These are phyloP conservation scores for Kwoniella pini DNA, from an alignment of 768 basidiomycete species.

Conservation along the genomic window DNA sequence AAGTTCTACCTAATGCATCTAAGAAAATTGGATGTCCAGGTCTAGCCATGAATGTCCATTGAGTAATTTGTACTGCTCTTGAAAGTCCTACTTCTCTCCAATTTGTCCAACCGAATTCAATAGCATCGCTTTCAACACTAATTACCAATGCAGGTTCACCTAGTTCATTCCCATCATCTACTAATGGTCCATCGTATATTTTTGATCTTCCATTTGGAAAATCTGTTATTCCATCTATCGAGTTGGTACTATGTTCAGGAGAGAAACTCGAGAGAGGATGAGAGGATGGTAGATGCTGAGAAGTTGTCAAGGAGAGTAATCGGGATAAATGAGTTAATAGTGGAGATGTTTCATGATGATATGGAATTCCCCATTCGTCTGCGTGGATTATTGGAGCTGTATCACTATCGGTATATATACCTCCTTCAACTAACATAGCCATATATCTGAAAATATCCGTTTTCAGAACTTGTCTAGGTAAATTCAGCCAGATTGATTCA, in stretches of 20 bases:
- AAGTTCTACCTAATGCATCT: slow-evolving; percentile 33
- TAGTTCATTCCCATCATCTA: slow-evolving; percentile 36
- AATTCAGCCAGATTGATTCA: slow-evolving; percentile 33
- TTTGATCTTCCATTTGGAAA: slow-evolving; percentile 7
- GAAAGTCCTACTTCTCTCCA: slow-evolving; percentile 41
- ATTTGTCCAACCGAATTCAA: slow-evolving; percentile 43
- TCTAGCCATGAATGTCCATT: slow-evolving; percentile 46
- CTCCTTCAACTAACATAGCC: slow-evolving; percentile 43
- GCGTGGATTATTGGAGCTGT: slow-evolving; percentile 40
- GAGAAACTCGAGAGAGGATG: slow-evolving; percentile 23
- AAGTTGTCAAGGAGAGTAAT: slow-evolving; percentile 30
- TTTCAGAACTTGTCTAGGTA: slow-evolving; percentile 42
- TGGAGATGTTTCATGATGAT: slow-evolving; percentile 32
- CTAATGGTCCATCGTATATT: slow-evolving; percentile 26
- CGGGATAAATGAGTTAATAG: slow-evolving; percentile 36
- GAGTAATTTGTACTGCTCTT: slow-evolving; percentile 40
- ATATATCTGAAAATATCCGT: slow-evolving; percentile 46
- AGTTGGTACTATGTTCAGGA: background rate
- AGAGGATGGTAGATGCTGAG: slow-evolving; percentile 25
- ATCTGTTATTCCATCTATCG: slow-evolving; percentile 8
- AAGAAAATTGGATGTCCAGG: slow-evolving; percentile 42
- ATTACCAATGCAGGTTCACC: slow-evolving; percentile 40
- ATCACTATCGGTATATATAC: slow-evolving; percentile 43
- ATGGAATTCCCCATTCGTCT: slow-evolving; percentile 39
- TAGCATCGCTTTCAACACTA: slow-evolving; percentile 44